Conservation (phyloP, 345 rosid species). For the Murraya paniculata region DNA sequence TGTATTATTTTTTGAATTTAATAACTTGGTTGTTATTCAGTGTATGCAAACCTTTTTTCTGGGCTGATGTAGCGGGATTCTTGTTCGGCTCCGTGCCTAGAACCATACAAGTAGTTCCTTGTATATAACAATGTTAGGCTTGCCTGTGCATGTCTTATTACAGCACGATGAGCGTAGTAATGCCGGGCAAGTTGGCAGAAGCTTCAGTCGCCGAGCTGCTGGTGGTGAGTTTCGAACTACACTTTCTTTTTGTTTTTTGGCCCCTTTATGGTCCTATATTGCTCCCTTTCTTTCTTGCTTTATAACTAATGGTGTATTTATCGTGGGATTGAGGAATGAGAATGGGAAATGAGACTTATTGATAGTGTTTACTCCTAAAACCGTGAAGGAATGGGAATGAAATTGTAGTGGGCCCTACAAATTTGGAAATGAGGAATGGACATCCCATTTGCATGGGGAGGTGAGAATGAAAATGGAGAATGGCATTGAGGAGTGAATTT, state of each 20-base stretch:
- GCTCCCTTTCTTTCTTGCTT: not conserved
- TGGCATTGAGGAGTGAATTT: too few relatives aligned
- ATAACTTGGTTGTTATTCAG: constrained; percentile 42
- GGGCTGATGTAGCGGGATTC: constrained; percentile 57
- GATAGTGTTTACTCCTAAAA: too few relatives aligned
- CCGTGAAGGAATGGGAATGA: too few relatives aligned
- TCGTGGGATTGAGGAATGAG: too few relatives aligned
- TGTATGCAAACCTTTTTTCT: constrained; percentile 37
- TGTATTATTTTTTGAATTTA: constrained; percentile 26
- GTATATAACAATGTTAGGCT: constrained; percentile 72
- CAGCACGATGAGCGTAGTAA: constrained; percentile 83
- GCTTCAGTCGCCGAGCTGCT: constrained; percentile 45
- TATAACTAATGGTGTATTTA: too few relatives aligned
- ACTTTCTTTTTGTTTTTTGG: too few relatives aligned
- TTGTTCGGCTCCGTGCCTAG: constrained; percentile 44
- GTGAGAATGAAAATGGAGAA: too few relatives aligned
- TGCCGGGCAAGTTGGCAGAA: constrained; percentile 63
- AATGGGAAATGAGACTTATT: too few relatives aligned
- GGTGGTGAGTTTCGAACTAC: constrained; percentile 43
- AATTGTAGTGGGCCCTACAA: too few relatives aligned
- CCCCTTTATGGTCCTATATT: not conserved
- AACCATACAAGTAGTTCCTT: constrained; percentile 47
- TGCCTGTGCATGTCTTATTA: constrained; percentile 82
- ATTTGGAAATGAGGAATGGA: too few relatives aligned
- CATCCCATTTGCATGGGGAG: too few relatives aligned